A percentile compares a stretch with the other conserved stretches of the same genome.
phyloP scores from a whole-genome alignment of 2,329 filamentous ascomycete species.

The Nothophaeocryptopus gaeumannii region DNA sequence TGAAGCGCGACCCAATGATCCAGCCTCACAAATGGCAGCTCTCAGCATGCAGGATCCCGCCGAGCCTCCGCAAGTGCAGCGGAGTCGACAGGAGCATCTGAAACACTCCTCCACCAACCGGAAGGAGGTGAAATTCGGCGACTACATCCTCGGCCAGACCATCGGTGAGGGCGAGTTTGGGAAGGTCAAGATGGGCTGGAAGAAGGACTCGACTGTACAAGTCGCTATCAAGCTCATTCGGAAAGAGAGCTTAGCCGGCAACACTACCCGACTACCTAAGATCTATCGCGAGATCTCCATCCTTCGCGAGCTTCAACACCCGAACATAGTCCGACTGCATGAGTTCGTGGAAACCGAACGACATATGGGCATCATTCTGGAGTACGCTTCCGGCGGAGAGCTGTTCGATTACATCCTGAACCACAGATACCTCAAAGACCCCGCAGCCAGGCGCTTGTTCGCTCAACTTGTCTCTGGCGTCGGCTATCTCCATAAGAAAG shows the following conservation, averaged over 20 bases:
- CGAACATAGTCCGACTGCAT: constrained; percentile 93
- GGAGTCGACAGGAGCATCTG: constrained; percentile 59
- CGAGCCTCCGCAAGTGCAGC: constrained; percentile 31
- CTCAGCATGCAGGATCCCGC: constrained; percentile 45
- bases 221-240: constrained; percentile 98
- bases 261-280: constrained; percentile 86
- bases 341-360: constrained; percentile 98
- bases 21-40: constrained; percentile 46
- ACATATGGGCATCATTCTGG: constrained; percentile 96
- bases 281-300: constrained; percentile 97
- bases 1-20: constrained; percentile 51
- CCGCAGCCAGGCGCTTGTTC: constrained; percentile 83
- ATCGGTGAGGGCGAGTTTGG: constrained; percentile 98
- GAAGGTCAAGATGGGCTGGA: constrained; percentile 98
- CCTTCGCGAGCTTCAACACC: constrained; percentile 79
- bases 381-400: constrained; percentile 96
- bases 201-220: constrained; percentile 84
- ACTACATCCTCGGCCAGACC: constrained; percentile 93
- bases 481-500: constrained; percentile 96
- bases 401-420: constrained; percentile 98
- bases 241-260: constrained; percentile 81
- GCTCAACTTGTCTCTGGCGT: constrained; percentile 95
- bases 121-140: constrained; percentile 87
- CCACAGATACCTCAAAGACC: constrained; percentile 93
- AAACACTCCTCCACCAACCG: constrained; percentile 44